Conservation (phyloP, 1,284 basidiomycete genomes). For the Phellinidium pouzarii region DNA sequence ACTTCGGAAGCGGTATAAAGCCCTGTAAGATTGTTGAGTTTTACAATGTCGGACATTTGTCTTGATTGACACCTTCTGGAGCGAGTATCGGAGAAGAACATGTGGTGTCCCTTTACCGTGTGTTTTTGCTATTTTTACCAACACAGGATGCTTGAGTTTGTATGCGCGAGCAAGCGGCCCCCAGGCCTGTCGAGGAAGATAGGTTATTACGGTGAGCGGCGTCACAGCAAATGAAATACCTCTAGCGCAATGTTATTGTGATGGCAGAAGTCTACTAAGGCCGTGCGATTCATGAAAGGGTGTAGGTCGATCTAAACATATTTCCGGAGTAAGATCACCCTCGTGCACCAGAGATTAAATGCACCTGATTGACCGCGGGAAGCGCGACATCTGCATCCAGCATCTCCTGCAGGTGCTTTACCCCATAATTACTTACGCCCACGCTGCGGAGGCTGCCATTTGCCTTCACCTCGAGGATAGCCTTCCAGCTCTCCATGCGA, state of each 20-base stretch:
- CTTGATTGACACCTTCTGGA: conserved; percentile 53
- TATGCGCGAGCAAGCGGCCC: conserved; percentile 45
- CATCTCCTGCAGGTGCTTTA: conserved; percentile 45
- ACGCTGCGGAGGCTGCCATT: conserved; percentile 44
- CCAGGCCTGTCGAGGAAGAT: conserved; percentile 40
- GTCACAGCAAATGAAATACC: conserved; percentile 35
- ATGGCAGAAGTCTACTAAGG: conserved; percentile 44
- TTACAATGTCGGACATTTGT: background rate
- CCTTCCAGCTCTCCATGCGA: conserved; percentile 38
- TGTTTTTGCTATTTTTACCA: conserved; percentile 39
- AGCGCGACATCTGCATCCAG: conserved; percentile 31
- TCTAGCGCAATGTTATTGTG: conserved; percentile 39
- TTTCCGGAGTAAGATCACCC: background rate
- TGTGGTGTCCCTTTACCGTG: conserved; percentile 52
- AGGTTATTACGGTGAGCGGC: conserved; percentile 27
- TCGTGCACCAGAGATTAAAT: too few relatives aligned
- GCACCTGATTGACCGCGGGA: conserved; percentile 46
- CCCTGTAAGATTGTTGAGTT: conserved; percentile 29
- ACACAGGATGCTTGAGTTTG: conserved; percentile 42
- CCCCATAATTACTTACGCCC: conserved; percentile 51
- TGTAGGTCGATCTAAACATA: conserved; percentile 43
- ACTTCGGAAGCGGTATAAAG: conserved; percentile 72
- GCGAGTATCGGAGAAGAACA: conserved; percentile 61
- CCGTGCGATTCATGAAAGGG: conserved; percentile 47
- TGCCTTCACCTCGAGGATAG: conserved; percentile 34